These are phyloP conservation scores for Monosporascus sp. DNA, from an alignment of 2,329 filamentous ascomycete genomes.

Conservation along the genomic window DNA sequence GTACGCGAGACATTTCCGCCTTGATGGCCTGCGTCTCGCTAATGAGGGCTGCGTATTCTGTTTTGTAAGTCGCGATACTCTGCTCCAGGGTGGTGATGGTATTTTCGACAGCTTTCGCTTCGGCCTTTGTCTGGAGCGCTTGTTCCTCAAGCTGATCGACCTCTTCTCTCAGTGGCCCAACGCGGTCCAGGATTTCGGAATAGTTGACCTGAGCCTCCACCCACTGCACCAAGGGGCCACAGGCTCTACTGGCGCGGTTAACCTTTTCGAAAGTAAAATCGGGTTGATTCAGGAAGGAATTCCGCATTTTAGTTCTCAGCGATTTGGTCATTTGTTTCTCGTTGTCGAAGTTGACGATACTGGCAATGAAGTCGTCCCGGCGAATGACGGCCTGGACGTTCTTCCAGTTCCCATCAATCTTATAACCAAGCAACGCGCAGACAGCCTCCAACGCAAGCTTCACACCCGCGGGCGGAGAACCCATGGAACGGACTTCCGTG, in stretches of 20 bases:
- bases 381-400: constrained; percentile 83
- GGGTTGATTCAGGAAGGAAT: constrained; percentile 84
- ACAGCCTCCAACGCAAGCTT: constrained; percentile 93
- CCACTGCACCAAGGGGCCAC: constrained; percentile 95
- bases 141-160: constrained; percentile 82
- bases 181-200: constrained; percentile 91
- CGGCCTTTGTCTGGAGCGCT: constrained; percentile 85
- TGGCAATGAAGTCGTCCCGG: constrained; percentile 93
- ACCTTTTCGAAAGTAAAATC: constrained; percentile 97
- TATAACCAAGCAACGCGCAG: constrained; percentile 88
- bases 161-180: constrained; percentile 87
- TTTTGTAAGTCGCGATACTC: constrained; percentile 93
- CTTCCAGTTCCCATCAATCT: constrained; percentile 78
- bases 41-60: constrained; percentile 90
- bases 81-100: constrained; percentile 78
- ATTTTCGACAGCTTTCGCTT: constrained; percentile 85
- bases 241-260: constrained; percentile 93
- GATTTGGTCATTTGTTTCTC: constrained; percentile 86
- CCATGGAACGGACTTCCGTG: constrained; percentile 96
- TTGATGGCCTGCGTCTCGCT: constrained; percentile 98
- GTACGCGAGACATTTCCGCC: constrained; percentile 88
- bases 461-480: constrained; percentile 84
- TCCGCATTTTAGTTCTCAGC: constrained; percentile 82
- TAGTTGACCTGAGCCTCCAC: constrained; percentile 95
- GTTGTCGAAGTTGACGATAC: constrained; percentile 96